Evolutionary conservation across 1,139 yeast genomes (phyloP).

Genomic region (Lodderomyces theae): DNA sequence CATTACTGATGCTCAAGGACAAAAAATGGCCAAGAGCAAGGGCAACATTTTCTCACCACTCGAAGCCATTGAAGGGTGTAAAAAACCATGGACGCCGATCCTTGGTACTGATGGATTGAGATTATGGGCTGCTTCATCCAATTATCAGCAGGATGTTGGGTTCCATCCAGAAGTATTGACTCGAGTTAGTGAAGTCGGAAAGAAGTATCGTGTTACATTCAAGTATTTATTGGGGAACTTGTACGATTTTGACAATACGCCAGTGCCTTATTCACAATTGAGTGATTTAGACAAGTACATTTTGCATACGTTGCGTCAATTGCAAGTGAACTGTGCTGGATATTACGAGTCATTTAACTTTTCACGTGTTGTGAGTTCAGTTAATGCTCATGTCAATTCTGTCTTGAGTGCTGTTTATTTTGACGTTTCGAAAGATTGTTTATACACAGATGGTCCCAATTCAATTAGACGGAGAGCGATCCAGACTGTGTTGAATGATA

Average conservation of each 20-base stretch:
- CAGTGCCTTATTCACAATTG: constrained; percentile 36
- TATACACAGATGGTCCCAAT: constrained; percentile 62
- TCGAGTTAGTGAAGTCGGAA: constrained; percentile 76
- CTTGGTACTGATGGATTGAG: constrained; percentile 91
- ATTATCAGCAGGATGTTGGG: constrained; percentile 76
- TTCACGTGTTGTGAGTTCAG: constrained; percentile 58
- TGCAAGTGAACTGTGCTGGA: constrained; percentile 41
- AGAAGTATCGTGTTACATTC: constrained; percentile 80
- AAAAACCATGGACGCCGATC: constrained; percentile 54
- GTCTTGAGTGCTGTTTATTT: constrained; percentile 81
- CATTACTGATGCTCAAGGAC: constrained; percentile 78
- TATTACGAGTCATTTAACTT: constrained; percentile 62
- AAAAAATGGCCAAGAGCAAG: constrained; percentile 90
- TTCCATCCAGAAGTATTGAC: constrained; percentile 70
- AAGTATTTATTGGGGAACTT: constrained; percentile 79
- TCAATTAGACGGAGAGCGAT: constrained; percentile 59
- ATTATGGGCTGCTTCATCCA: constrained; percentile 87
- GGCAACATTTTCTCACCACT: constrained; percentile 78
- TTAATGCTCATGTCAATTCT: constrained; percentile 72
- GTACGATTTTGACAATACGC: constrained; percentile 25
- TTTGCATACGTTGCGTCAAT: constrained; percentile 50
- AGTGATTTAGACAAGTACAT: constrained; percentile 64
- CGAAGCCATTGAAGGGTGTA: constrained; percentile 66
- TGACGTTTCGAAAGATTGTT: constrained; percentile 79
- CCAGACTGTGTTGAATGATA: constrained; percentile 66